Percentiles rank a stretch among this genome's conserved stretches.
These are phyloP conservation scores for Meripilus lineatus DNA, from an alignment of 1,284 basidiomycete genomes.

Conservation along the genomic window DNA sequence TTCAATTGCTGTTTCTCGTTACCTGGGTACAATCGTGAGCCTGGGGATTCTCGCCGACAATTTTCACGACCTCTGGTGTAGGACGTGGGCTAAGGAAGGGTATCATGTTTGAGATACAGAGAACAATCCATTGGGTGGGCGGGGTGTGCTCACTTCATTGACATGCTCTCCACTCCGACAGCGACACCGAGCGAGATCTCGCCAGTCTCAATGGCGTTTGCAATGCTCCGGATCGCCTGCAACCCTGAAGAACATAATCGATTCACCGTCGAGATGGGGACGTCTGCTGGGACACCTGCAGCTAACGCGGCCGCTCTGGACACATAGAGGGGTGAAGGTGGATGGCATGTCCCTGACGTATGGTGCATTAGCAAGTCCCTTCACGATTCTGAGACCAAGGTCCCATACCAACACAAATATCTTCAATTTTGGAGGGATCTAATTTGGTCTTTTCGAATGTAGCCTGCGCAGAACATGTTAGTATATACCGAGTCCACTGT, in stretches of 20 bases:
- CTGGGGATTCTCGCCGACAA: constrained; percentile 45
- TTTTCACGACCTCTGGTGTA: constrained; percentile 64
- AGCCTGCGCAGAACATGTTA: constrained; percentile 30
- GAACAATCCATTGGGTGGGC: neutral
- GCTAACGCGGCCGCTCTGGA: constrained; percentile 77
- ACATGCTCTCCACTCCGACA: constrained; percentile 83
- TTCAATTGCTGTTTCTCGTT: constrained; percentile 13
- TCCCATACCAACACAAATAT: constrained; percentile 71
- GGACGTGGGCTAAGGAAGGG: constrained; percentile 73
- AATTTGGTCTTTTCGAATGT: constrained; percentile 43
- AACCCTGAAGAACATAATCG: constrained; percentile 82
- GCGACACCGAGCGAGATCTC: constrained; percentile 76
- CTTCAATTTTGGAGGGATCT: constrained; percentile 62
- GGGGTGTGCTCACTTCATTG: constrained; percentile 52
- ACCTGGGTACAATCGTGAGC: constrained; percentile 78
- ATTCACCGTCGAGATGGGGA: constrained; percentile 74
- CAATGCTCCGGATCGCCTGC: constrained; percentile 79
- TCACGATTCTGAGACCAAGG: neutral
- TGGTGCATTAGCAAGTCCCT: neutral
- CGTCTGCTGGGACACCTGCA: constrained; percentile 73
- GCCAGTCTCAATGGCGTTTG: constrained; percentile 69
- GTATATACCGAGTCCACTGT: too few relatives aligned
- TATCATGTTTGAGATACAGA: constrained; percentile 3
- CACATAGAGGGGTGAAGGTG: constrained; percentile 78
- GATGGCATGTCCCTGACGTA: constrained; percentile 71